Evolutionary conservation across 2,329 filamentous ascomycete species (phyloP).

Genomic region (Berkeleyomyces rouxiae): DNA sequence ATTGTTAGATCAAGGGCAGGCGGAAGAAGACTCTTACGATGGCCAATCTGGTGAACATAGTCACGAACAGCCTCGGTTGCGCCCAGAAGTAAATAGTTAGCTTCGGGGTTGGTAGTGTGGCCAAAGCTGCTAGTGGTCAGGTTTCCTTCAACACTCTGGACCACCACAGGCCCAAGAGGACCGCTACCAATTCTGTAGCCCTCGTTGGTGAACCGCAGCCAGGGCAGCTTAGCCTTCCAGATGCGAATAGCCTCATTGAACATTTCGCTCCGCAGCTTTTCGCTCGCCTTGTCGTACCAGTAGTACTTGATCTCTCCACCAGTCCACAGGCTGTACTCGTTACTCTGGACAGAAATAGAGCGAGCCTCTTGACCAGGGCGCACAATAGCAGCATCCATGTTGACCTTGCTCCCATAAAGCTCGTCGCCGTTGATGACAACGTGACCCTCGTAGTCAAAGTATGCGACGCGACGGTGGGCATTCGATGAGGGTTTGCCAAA

Average conservation of each 20-base stretch:
- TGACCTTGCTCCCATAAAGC: slow-evolving; percentile 6
- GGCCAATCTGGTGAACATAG: slow-evolving; percentile 12
- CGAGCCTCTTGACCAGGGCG: not conserved
- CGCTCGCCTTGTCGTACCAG: not conserved
- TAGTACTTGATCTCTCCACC: not conserved
- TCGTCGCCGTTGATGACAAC: slow-evolving; percentile 10
- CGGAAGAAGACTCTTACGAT: slow-evolving; percentile 7
- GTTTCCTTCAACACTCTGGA: not conserved
- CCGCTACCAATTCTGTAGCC: not conserved
- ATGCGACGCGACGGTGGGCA: slow-evolving; percentile 1
- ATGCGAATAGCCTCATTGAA: not conserved
- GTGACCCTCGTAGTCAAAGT: not conserved
- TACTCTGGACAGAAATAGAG: not conserved
- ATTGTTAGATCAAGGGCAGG: no score
- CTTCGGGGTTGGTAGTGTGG: not conserved
- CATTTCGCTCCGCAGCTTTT: not conserved
- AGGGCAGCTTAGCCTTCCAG: slow-evolving; percentile 1
- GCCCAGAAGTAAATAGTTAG: no score
- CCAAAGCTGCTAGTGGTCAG: slow-evolving; percentile 7
- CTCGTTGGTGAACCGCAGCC: not conserved
- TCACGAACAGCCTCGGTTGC: not conserved
- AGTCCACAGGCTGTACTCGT: not conserved
- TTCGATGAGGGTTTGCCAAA: no score
- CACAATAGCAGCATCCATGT: not conserved
- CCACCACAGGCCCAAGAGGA: not conserved